Evolutionary conservation across 192 early-diverging fungal genomes (phyloP).

Genomic region (Coemansia sp.): DNA sequence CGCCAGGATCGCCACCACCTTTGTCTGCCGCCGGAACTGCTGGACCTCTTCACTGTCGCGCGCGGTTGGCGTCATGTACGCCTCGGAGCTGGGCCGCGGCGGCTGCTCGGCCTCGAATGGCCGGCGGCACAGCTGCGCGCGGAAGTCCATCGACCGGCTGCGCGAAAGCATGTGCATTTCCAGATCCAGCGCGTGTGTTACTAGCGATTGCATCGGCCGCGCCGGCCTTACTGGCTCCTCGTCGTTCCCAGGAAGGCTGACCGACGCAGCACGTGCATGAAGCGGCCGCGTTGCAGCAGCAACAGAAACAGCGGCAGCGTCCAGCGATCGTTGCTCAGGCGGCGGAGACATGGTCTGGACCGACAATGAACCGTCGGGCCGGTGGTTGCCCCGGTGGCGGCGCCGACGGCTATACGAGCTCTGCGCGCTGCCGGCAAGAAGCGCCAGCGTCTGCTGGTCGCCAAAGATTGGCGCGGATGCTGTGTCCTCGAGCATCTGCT

Average conservation of each 20-base stretch:
- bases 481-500: slow-evolving; percentile 24
- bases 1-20: slow-evolving; percentile 36
- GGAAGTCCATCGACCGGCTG: slow-evolving; percentile 47
- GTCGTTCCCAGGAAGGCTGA: neutral
- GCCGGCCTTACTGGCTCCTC: neutral
- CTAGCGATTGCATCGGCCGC: slow-evolving; percentile 1
- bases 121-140: slow-evolving; percentile 1
- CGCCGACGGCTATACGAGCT: slow-evolving; percentile 6
- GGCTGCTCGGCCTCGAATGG: neutral
- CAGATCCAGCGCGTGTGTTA: slow-evolving; percentile 3
- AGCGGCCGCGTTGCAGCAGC: neutral
- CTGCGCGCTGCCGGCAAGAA: slow-evolving; percentile 5
- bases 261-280: slow-evolving; percentile 8
- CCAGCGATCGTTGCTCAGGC: neutral
- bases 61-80: neutral
- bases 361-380: neutral
- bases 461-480: slow-evolving; percentile 5
- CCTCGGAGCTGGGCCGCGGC: neutral
- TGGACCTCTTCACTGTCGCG: neutral
- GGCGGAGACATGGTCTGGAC: slow-evolving; percentile 12
- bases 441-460: slow-evolving; percentile 7
- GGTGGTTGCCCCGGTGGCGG: neutral
- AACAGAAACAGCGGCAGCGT: neutral
- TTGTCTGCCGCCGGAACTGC: slow-evolving; percentile 4
- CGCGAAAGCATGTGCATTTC: slow-evolving; percentile 24